Percentiles rank a stretch among this genome's conserved stretches.
These are phyloP conservation scores for Candida sanyiensis DNA, from an alignment of 805 yeast genomes.

Conservation along the genomic window DNA sequence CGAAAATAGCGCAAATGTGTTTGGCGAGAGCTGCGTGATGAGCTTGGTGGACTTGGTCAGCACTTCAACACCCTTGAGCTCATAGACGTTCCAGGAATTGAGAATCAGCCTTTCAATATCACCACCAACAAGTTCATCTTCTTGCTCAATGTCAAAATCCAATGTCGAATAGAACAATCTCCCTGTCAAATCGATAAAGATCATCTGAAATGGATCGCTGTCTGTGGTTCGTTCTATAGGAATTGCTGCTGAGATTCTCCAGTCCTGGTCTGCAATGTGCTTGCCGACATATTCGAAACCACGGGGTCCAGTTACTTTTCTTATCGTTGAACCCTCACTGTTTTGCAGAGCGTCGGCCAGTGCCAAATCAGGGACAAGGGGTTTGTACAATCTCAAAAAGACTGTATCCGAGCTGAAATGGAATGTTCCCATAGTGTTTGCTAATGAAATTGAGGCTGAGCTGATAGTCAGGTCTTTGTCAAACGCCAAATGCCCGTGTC, in stretches of 20 bases:
- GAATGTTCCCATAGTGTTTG: conserved; percentile 5
- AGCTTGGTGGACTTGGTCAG: not conserved
- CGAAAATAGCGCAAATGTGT: conserved; percentile 9
- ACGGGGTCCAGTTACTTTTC: not conserved
- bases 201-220: not conserved
- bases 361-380: not conserved
- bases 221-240: not conserved
- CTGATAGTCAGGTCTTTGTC: conserved; percentile 1
- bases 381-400: not conserved
- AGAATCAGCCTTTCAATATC: conserved; percentile 3
- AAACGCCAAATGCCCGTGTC: not conserved
- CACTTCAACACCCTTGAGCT: not conserved
- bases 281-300: not conserved
- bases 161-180: not conserved
- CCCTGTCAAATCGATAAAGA: conserved; percentile 5
- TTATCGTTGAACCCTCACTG: conserved; percentile 7
- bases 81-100: conserved; percentile 7
- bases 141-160: not conserved
- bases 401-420: conserved; percentile 2
- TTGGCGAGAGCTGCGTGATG: conserved; percentile 8
- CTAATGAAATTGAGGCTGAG: not conserved
- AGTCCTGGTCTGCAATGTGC: not conserved
- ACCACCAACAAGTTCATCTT: conserved; percentile 3
- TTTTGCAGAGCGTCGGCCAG: not conserved
- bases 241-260: conserved; percentile 5